A percentile compares a stretch with the other conserved stretches of the same genome.
Conservation (phyloP, 2,329 filamentous ascomycete genomes). For the Aquanectria penicillioides region DNA sequence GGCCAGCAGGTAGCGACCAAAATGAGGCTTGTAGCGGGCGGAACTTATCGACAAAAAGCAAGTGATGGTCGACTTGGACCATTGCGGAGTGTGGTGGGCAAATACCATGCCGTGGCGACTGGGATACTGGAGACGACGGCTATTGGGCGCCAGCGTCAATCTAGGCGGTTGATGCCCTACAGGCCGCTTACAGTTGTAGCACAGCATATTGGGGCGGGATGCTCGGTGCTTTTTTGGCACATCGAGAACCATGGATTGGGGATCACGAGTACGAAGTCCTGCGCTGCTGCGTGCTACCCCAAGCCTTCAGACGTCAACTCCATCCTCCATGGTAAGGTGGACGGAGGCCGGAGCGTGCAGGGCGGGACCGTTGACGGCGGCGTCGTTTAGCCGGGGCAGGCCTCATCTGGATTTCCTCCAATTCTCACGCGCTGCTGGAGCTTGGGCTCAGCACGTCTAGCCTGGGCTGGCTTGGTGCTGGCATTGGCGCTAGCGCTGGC, state of each 20-base stretch:
- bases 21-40: slow-evolving; percentile 26
- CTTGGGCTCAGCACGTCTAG: slow-evolving; percentile 36
- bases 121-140: slow-evolving; percentile 12
- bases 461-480: slow-evolving; percentile 27
- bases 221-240: slow-evolving; percentile 5
- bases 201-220: slow-evolving; percentile 1
- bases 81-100: slow-evolving; percentile 28
- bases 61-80: slow-evolving; percentile 22
- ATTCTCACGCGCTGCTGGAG: slow-evolving; percentile 12
- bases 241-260: slow-evolving; percentile 17
- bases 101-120: slow-evolving; percentile 26
- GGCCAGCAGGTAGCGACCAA: slow-evolving; percentile 27
- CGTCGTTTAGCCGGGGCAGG: slow-evolving; percentile 31
- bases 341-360: not conserved
- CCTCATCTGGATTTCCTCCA: slow-evolving; percentile 25
- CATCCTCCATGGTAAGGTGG: no score
- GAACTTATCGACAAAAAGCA: slow-evolving; percentile 25
- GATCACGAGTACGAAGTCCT: slow-evolving; percentile 22
- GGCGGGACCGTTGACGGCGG: slow-evolving; percentile 13
- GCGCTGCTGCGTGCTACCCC: not conserved
- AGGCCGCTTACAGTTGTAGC: slow-evolving; percentile 6
- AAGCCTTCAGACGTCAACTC: no score
- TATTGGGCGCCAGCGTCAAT: slow-evolving; percentile 30
- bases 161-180: slow-evolving; percentile 33
- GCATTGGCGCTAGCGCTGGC: no score